A percentile compares a stretch with the other conserved stretches of the same genome.
Evolutionary conservation across 208 protist genomes (phyloP).

Genomic region (Trypanosoma rangeli): DNA sequence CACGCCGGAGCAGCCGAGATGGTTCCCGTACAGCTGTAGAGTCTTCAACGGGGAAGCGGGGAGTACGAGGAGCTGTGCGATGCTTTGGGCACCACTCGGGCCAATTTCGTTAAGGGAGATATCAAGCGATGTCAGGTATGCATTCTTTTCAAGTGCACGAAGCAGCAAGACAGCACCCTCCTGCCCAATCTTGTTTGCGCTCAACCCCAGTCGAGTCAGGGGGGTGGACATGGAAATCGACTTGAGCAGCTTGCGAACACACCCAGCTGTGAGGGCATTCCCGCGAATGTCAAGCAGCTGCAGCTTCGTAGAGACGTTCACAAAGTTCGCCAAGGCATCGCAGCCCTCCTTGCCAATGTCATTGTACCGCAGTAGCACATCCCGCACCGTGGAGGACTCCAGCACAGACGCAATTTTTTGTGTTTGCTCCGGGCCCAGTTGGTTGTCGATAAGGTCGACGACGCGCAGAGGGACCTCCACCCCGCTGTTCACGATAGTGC

Average conservation of each 20-base stretch:
- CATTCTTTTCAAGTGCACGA: conserved; percentile 79
- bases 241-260: conserved; percentile 74
- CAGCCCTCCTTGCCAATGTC: conserved; percentile 90
- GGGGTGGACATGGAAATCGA: conserved; percentile 67
- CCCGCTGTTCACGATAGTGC: conserved; percentile 50
- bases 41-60: conserved; percentile 46
- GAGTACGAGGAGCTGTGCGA: conserved; percentile 60
- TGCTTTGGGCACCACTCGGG: conserved; percentile 48
- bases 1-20: conserved; percentile 55
- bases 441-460: conserved; percentile 85
- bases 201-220: conserved; percentile 59
- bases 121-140: conserved; percentile 81
- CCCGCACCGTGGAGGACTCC: conserved; percentile 60
- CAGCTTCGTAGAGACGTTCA: conserved; percentile 73
- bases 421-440: conserved; percentile 61
- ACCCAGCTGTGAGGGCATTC: conserved; percentile 60
- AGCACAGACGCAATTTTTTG: conserved; percentile 61
- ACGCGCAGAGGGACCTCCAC: conserved; percentile 47
- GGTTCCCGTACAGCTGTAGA: conserved; percentile 81
- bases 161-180: conserved; percentile 68
- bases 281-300: conserved; percentile 78
- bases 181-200: conserved; percentile 78
- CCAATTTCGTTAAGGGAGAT: conserved; percentile 88
- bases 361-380: conserved; percentile 85
- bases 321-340: conserved; percentile 75